phyloP scores from a whole-genome alignment of 441 rosid species.

The Dalechampia spathulata region DNA sequence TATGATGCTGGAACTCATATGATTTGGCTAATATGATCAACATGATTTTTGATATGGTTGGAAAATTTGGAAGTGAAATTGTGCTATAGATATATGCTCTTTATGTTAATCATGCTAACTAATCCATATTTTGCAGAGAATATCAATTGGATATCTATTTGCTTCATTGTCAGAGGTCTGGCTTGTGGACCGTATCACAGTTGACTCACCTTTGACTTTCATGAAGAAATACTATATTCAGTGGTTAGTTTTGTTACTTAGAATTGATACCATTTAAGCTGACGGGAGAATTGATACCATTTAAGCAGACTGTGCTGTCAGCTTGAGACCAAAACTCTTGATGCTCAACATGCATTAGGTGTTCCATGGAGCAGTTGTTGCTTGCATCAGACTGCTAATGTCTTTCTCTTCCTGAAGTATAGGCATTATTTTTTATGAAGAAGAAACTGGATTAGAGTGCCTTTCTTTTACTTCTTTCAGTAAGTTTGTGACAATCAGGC shows the following conservation, averaged over 20 bases:
- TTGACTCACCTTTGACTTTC: slow-evolving; percentile 37
- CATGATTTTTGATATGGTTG: background rate
- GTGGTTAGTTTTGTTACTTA: slow-evolving; percentile 35
- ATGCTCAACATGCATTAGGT: background rate
- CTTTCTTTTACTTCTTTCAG: background rate
- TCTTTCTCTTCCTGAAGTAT: background rate
- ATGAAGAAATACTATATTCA: slow-evolving; percentile 42
- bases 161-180: slow-evolving; percentile 57
- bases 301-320: background rate
- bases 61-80: slow-evolving; percentile 3
- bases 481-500: background rate
- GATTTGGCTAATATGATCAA: background rate
- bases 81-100: background rate
- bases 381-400: background rate
- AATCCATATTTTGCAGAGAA: slow-evolving; percentile 37
- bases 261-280: background rate
- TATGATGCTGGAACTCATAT: background rate
- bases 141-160: slow-evolving; percentile 55
- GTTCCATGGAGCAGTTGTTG: background rate
- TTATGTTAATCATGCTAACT: background rate
- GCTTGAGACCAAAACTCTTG: background rate
- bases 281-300: too few species aligned
- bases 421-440: background rate
- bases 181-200: slow-evolving; percentile 33
- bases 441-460: background rate